Conservation (phyloP, 2,329 filamentous ascomycete genomes). For the Blastomyces parvus region DNA sequence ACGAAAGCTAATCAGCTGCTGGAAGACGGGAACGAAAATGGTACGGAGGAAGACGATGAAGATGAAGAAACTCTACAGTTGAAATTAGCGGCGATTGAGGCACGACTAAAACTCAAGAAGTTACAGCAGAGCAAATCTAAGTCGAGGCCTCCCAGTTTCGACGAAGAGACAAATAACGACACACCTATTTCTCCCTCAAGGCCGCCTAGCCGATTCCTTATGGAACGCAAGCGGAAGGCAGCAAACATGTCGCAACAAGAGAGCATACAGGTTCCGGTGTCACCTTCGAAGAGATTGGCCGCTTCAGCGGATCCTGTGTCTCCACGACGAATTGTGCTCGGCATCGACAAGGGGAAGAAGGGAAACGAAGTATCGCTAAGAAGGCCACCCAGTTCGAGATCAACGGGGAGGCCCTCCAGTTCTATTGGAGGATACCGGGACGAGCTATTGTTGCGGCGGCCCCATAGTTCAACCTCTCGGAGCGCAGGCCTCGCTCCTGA, state of each 20-base stretch:
- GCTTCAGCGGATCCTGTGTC: constrained; percentile 52
- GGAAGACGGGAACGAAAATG: constrained; percentile 24
- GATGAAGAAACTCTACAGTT: constrained; percentile 86
- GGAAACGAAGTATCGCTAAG: constrained; percentile 78
- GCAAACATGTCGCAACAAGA: constrained; percentile 17
- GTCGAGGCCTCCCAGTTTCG: constrained; percentile 25
- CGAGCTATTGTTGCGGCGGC: constrained; percentile 19
- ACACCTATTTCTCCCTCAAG: constrained; percentile 17
- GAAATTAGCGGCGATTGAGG: constrained; percentile 79
- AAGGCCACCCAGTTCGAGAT: constrained; percentile 42
- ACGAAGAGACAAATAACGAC: constrained; percentile 20
- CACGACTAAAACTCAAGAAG: constrained; percentile 76
- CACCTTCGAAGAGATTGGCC: constrained; percentile 49
- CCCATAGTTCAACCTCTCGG: constrained; percentile 15
- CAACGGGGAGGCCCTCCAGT: constrained; percentile 25
- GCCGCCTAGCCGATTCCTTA: constrained; percentile 15
- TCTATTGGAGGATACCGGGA: constrained; percentile 22
- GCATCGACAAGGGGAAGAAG: constrained; percentile 79
- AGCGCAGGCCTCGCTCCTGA: constrained; percentile 11
- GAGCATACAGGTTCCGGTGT: constrained; percentile 65
- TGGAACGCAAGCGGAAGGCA: constrained; percentile 17
- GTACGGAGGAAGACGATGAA: constrained; percentile 50
- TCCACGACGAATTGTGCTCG: constrained; percentile 68
- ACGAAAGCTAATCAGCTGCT: constrained; percentile 13
- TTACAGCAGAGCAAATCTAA: constrained; percentile 56